phyloP scores from a whole-genome alignment of 2,329 filamentous ascomycete genomes.

The Atkinsonella hypoxylon region DNA sequence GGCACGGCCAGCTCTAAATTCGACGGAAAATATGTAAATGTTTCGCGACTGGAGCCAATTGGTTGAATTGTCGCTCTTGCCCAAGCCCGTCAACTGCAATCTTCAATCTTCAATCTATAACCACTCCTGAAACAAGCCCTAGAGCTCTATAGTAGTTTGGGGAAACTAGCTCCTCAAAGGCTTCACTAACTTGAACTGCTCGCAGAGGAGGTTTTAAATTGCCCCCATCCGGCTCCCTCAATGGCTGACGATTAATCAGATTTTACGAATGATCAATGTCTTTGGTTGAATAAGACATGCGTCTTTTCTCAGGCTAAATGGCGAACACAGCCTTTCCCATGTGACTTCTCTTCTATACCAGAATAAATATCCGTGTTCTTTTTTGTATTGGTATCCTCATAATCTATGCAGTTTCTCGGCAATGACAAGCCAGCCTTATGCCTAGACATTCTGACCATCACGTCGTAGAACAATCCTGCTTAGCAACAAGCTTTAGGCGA shows the following conservation, averaged over 20 bases:
- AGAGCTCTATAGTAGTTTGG: too few relatives aligned
- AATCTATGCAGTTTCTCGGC: neutral
- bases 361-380: slow-evolving; percentile 18
- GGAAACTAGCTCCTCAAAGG: too few relatives aligned
- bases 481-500: slow-evolving; percentile 15
- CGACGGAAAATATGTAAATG: too few relatives aligned
- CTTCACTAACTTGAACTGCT: too few relatives aligned
- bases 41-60: neutral
- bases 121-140: too few relatives aligned
- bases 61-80: neutral
- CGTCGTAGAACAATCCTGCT: slow-evolving; percentile 11
- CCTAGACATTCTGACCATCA: slow-evolving; percentile 18
- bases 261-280: slow-evolving; percentile 20
- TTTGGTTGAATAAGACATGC: slow-evolving; percentile 20
- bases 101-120: too few relatives aligned
- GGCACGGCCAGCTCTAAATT: neutral
- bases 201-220: too few relatives aligned
- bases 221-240: too few relatives aligned
- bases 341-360: slow-evolving; percentile 13
- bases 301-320: slow-evolving; percentile 20
- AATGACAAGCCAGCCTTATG: slow-evolving; percentile 14
- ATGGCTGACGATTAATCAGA: slow-evolving; percentile 7
- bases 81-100: too few relatives aligned
- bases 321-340: slow-evolving; percentile 13
- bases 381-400: slow-evolving; percentile 15